Conservation (phyloP, 2,329 filamentous ascomycete genomes). For the Sclerotinia sclerotiorum region DNA sequence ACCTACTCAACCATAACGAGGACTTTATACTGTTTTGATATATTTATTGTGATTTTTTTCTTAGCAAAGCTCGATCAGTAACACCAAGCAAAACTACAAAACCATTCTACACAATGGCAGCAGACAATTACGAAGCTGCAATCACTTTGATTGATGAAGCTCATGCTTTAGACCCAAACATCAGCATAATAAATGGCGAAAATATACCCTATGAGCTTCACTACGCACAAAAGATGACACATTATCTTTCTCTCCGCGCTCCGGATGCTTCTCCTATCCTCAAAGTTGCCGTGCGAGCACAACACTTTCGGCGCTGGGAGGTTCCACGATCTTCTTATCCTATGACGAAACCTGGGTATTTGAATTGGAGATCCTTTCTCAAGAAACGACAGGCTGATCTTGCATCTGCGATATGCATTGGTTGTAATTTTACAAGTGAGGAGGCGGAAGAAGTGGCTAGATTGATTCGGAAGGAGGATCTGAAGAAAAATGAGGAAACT, state of each 20-base stretch:
- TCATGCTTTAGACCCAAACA: conserved; percentile 66
- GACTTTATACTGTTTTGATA: not conserved
- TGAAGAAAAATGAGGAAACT: conserved; percentile 64
- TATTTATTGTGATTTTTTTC: not conserved
- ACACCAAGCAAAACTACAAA: not conserved
- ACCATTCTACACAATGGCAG: conserved; percentile 3
- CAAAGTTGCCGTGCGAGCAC: conserved; percentile 75
- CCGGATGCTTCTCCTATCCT: conserved; percentile 66
- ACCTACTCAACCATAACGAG: too few relatives aligned
- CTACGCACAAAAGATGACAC: conserved; percentile 78
- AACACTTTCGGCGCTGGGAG: conserved; percentile 84
- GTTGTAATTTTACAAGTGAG: conserved; percentile 42
- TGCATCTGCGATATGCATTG: conserved; percentile 53
- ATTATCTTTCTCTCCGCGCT: conserved; percentile 62
- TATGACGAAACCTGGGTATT: conserved; percentile 72
- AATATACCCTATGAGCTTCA: conserved; percentile 73
- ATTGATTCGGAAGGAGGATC: conserved; percentile 76
- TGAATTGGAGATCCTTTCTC: conserved; percentile 74
- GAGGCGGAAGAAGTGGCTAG: conserved; percentile 63
- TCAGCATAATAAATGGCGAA: conserved; percentile 46
- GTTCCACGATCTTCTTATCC: conserved; percentile 72
- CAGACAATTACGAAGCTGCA: conserved; percentile 48
- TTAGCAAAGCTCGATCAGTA: not conserved
- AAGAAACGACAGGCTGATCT: conserved; percentile 71
- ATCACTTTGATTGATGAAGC: conserved; percentile 71